Evolutionary conservation across 169 alveolate genomes (phyloP).

Genomic region (Neospora caninum): DNA sequence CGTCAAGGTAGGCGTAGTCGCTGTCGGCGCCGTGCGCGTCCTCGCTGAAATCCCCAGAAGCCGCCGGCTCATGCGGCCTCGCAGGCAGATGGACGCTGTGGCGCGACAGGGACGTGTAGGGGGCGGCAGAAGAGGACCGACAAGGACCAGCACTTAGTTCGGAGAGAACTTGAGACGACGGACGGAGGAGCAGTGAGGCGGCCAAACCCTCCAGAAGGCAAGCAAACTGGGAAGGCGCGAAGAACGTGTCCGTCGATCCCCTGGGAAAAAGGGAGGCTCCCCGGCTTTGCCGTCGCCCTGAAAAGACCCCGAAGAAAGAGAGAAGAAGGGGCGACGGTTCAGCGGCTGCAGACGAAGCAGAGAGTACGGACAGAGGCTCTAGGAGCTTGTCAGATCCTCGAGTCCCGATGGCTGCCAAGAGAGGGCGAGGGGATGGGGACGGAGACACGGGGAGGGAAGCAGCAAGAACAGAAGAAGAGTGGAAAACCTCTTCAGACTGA

Average conservation of each 20-base stretch:
- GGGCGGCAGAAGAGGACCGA: background rate
- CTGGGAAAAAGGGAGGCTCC: background rate
- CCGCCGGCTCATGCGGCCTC: background rate
- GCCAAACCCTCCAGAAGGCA: background rate
- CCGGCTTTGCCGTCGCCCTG: background rate
- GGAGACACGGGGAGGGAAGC: background rate
- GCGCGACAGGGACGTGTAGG: background rate
- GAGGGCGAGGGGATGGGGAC: background rate
- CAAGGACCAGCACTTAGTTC: background rate
- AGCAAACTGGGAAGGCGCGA: background rate
- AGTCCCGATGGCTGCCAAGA: background rate
- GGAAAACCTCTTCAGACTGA: background rate
- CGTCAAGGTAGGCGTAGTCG: background rate
- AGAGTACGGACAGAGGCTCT: background rate
- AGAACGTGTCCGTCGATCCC: background rate
- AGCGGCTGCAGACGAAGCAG: background rate
- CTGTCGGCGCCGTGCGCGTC: background rate
- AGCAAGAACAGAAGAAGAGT: background rate
- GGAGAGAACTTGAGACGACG: background rate
- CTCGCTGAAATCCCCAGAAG: background rate
- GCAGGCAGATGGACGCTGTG: background rate
- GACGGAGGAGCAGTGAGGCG: background rate
- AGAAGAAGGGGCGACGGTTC: background rate
- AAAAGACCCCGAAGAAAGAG: background rate
- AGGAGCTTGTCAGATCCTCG: background rate